phyloP scores from a whole-genome alignment of 2,329 filamentous ascomycete genomes.

The Pyrenophora teres region DNA sequence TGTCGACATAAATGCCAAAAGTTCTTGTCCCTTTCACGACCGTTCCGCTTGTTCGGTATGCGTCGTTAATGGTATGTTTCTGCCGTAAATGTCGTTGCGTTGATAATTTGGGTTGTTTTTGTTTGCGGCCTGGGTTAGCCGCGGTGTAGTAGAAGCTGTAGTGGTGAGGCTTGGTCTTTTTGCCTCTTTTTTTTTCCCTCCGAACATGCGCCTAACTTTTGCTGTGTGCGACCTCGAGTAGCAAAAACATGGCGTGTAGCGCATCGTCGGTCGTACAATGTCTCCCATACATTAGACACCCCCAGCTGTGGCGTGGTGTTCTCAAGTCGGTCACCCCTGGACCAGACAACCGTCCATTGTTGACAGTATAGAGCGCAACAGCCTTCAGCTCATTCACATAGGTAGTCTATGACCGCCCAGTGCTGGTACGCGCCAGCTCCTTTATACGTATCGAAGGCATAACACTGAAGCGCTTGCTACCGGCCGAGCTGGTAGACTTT shows the following conservation, averaged over 20 bases:
- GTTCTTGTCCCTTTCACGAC: neutral
- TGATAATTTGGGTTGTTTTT: neutral
- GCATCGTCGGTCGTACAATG: neutral
- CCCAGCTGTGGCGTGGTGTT: neutral
- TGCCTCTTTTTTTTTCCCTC: neutral
- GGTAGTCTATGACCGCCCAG: slow-evolving; percentile 27
- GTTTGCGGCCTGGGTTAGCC: neutral
- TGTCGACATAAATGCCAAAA: neutral
- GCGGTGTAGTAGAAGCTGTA: neutral
- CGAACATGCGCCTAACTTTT: no score
- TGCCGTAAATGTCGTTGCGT: slow-evolving; percentile 14
- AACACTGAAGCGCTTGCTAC: slow-evolving; percentile 42
- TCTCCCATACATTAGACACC: neutral
- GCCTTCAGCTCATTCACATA: neutral
- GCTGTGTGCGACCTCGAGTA: neutral
- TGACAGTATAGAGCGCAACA: neutral
- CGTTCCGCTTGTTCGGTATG: neutral
- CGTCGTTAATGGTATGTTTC: slow-evolving; percentile 6
- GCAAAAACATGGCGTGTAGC: neutral
- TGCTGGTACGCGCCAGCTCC: slow-evolving; percentile 37
- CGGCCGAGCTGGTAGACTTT: slow-evolving; percentile 33
- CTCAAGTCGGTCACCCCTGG: neutral
- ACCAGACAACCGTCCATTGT: neutral
- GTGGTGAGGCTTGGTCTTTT: neutral
- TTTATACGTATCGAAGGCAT: slow-evolving; percentile 40